Conservation (phyloP, 306 rosid species). For the Citrullus colocynthis region DNA sequence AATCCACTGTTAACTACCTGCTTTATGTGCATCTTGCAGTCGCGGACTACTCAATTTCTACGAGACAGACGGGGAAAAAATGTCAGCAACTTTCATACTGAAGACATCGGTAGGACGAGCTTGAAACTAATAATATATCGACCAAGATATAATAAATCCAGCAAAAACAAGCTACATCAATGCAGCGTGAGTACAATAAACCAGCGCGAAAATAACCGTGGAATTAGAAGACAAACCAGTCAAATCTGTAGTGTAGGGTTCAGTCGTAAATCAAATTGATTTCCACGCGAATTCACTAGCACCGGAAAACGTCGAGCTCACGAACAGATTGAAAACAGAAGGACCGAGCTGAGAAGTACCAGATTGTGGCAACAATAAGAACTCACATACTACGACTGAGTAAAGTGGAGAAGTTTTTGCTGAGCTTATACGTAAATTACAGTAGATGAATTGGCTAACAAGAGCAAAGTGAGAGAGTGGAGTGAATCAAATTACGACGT, state of each 20-base stretch:
- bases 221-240: background rate
- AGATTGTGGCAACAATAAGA: background rate
- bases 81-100: slow-evolving; percentile 11
- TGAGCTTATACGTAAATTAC: background rate
- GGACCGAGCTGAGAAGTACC: background rate
- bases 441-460: background rate
- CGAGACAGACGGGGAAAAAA: background rate
- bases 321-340: background rate
- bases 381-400: background rate
- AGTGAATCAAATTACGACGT: background rate
- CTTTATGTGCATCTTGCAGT: slow-evolving; percentile 73
- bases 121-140: background rate
- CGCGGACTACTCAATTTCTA: slow-evolving; percentile 25
- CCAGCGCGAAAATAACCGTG: background rate
- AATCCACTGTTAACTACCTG: slow-evolving; percentile 45
- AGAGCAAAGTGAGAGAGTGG: background rate
- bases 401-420: background rate
- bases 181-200: background rate
- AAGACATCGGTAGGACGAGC: background rate
- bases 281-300: background rate
- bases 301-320: background rate
- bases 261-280: background rate
- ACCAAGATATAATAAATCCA: background rate
- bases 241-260: background rate
- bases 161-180: background rate